Base-by-base conservation (phyloP, 768 basidiomycete species). In the Lactarius evosmus region DNA sequence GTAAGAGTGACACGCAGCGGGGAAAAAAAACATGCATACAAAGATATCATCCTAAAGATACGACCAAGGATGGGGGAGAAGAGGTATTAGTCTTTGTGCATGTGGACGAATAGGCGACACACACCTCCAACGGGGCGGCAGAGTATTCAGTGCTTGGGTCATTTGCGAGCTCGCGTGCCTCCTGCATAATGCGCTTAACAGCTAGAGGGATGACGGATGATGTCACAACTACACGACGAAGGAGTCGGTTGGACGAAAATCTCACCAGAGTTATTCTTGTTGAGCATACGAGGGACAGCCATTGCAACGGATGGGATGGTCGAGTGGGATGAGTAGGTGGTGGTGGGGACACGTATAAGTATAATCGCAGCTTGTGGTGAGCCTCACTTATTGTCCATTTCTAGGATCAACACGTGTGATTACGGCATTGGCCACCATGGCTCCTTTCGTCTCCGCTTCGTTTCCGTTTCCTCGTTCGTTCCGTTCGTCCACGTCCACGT, bases 141-240 rank as follows among this genome's bases (percentile, higher is more conserved):
- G 85, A 78, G 72, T 96, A 98, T 72, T 96, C 95, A 0, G 89
- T 87, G 57, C 84, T 87, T 62, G 90, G 86, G 74, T 96, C 95
- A 58, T 83, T 85, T 1, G 88, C 85, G 16, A 98, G 83, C 72
- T 98, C 95, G 65, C 85, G 80, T 4, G 95, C 95, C 75, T 98
- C 96, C 74, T 94, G 93, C 88, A 98, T 90, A 69, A 98, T 97
- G 38, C 96, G 87, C 78, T 98, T 98, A 58, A 97, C 92, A 60
- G 94, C 95, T 91, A 68, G 14, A 7, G 30, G 11, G 58, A 32
- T 22, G 36, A n/a, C 34, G 56, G n/a, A 16, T 7, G 27, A 22
- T 5, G 49, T 33, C 41, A 61, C 17, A 8, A n/a, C 14, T 12
- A 40, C 34, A 30, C 4, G 27, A 25, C n/a, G 38, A 27, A 25